Percentiles rank a stretch among this genome's conserved stretches.
Evolutionary conservation across 2,329 filamentous ascomycete genomes (phyloP).

Genomic region (Elsinoe necatrix): DNA sequence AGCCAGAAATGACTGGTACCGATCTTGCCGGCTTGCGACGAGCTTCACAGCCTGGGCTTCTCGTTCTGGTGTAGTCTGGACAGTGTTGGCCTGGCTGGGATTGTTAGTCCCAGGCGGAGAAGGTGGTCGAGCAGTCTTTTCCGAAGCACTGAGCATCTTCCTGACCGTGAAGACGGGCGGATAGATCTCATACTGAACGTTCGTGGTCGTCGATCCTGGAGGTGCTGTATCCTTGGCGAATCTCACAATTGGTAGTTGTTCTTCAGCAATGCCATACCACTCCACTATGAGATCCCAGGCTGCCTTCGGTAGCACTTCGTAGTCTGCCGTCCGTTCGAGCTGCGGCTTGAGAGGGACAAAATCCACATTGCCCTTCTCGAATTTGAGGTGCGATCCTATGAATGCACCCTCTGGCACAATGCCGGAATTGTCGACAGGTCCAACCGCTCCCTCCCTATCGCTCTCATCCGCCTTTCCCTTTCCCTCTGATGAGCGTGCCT

Average conservation of each 20-base stretch:
- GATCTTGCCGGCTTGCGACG: constrained; percentile 61
- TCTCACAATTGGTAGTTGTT: constrained; percentile 63
- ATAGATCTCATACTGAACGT: constrained; percentile 73
- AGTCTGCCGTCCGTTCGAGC: constrained; percentile 56
- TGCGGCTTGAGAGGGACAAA: constrained; percentile 70
- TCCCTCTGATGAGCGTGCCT: constrained; percentile 54
- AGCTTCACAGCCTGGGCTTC: constrained; percentile 53
- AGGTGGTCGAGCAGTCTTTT: constrained; percentile 28
- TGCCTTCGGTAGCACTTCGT: constrained; percentile 65
- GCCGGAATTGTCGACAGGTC: constrained; percentile 79
- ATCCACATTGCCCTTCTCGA: constrained; percentile 20
- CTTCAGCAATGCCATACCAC: constrained; percentile 71
- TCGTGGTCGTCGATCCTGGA: constrained; percentile 46
- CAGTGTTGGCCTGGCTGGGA: constrained; percentile 13
- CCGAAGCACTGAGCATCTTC: constrained; percentile 58
- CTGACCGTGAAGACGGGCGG: constrained; percentile 80
- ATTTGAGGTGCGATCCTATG: constrained; percentile 20
- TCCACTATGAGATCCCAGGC: constrained; percentile 74
- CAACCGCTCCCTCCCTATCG: constrained; percentile 56
- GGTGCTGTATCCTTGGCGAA: constrained; percentile 67
- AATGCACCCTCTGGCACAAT: constrained; percentile 47
- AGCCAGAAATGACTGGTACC: constrained; percentile 66
- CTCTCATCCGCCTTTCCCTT: constrained; percentile 47
- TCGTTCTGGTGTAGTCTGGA: constrained; percentile 14
- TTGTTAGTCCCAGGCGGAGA: constrained; percentile 15